phyloP scores from a whole-genome alignment of 345 rosid genomes.

The Lepidium didymum region DNA sequence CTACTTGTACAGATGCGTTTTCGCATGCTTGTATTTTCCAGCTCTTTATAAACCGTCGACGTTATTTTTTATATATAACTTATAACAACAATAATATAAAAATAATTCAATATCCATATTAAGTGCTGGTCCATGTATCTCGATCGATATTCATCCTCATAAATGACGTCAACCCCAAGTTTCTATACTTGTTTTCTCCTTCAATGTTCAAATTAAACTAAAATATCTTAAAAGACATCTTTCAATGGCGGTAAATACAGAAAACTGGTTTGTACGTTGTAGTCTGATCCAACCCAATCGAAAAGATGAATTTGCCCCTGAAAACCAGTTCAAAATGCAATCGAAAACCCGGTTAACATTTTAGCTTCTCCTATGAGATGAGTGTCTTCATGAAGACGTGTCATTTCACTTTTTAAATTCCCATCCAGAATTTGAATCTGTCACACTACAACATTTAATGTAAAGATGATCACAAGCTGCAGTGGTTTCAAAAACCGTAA shows the following conservation, averaged over 20 bases:
- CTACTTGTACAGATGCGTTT: background rate
- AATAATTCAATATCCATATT: background rate
- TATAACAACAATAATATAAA: background rate
- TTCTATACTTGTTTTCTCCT: too few relatives aligned
- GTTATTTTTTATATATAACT: background rate
- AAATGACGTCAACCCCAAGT: background rate
- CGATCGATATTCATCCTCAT: conserved; percentile 13
- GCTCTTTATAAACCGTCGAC: too few relatives aligned
- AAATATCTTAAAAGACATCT: background rate
- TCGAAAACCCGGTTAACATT: background rate
- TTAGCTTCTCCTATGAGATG: background rate
- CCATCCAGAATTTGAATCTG: background rate
- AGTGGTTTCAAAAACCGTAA: conserved; percentile 24
- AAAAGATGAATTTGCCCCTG: background rate
- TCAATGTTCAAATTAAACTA: too few relatives aligned
- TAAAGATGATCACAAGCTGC: background rate
- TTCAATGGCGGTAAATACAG: background rate
- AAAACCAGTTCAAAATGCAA: background rate
- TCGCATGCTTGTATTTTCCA: background rate
- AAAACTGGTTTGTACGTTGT: background rate
- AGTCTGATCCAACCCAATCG: background rate
- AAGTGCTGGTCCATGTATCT: conserved; percentile 20
- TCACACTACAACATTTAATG: conserved; percentile 22
- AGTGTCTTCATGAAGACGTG: background rate
- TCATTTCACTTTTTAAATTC: background rate